Conservation (phyloP, 176 grass and related monocot species). For the Aegilops tauschii region DNA sequence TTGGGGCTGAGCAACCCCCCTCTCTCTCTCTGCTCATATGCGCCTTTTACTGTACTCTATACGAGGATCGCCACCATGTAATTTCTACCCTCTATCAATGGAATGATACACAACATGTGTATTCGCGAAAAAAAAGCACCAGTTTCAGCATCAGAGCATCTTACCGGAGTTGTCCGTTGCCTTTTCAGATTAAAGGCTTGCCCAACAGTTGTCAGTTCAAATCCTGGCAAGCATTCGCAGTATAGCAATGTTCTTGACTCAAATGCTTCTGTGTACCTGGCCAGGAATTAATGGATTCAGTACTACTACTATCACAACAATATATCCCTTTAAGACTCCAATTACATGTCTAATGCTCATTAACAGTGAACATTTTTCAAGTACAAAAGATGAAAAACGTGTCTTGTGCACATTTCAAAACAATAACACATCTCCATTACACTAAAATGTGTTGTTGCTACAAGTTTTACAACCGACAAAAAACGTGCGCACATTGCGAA, state of each 20-base stretch:
- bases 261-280: constrained; percentile 1
- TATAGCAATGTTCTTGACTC: background rate
- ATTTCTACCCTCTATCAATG: too few species aligned
- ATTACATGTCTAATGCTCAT: background rate
- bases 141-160: background rate
- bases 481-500: too few species aligned
- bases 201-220: background rate
- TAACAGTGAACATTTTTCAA: background rate
- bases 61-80: too few species aligned
- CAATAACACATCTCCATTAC: background rate
- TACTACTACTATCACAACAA: background rate
- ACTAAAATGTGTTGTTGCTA: background rate
- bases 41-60: too few species aligned
- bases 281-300: background rate
- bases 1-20: too few species aligned
- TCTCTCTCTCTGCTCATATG: too few species aligned
- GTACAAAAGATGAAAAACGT: background rate
- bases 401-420: background rate
- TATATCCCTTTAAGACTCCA: background rate
- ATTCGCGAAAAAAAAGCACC: background rate
- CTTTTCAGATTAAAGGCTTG: background rate
- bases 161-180: background rate
- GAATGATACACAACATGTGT: too few species aligned
- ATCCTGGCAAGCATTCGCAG: background rate
- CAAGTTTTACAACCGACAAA: too few species aligned